Base-by-base conservation (phyloP, 1,284 basidiomycete species). In the Rhodotorula sp. region DNA sequence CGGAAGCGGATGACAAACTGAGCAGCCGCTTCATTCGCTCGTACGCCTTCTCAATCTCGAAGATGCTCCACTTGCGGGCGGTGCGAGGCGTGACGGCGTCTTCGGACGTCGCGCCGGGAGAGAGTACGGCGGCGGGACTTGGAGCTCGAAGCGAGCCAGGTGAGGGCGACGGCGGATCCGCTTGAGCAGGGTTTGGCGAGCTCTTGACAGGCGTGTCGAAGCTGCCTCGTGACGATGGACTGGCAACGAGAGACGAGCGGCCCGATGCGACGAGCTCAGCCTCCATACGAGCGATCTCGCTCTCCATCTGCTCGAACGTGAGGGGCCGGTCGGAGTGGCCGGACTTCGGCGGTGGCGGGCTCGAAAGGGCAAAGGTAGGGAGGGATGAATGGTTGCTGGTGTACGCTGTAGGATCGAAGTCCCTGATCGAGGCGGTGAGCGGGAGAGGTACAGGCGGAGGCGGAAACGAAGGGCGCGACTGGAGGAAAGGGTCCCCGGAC, bases 301-400 rank as follows among this genome's bases (percentile, higher is more conserved):
- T 51, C 62, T 75, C 68, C 73, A 75, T 75, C 49, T 73, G 61
- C 9, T 66, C 71, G 30, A 75, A 53, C 13, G 73, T 67, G 11
- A 75, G 44, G 1, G 60, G 29, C 4, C 51, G 30, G 3, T 63
- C 62, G 27, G 27, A 19, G 34, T 27, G 24, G n/a, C 7, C 44
- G 2, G 22, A 17, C 19, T 44, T 17, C 9, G 19, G 34, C 15
- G 27, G 20, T 2, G 4, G 24, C 10, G 24, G n/a, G 22, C 20
- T n/a, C 44, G 34, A 24, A 22, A 39, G 39, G 29, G 20, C 1
- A 27, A 34, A 6, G 24, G 51, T 17, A 4, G 20, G n/a, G 4
- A 30, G 44, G 27, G 51, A 27, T 8, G 20, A 4, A 8, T 27
- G 29, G 13, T 46, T 30, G 17, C 36, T 29, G 11, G 29, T 49